Conservation (phyloP, 75 land plant species). For the Cunninghamia lanceolata region DNA sequence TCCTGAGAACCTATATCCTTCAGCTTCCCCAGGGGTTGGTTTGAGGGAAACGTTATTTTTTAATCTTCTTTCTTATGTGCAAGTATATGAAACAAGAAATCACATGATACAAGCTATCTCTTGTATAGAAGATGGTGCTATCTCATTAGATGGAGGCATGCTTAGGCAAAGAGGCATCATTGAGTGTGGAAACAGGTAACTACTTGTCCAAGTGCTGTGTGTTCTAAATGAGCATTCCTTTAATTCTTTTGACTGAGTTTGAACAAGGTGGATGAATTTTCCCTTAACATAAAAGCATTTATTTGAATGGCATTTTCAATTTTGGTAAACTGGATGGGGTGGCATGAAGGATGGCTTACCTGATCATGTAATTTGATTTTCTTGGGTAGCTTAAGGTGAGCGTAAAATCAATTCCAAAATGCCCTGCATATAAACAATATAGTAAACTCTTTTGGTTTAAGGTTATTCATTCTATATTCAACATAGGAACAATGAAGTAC, state of each 20-base stretch:
- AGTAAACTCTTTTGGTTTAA: too few species aligned
- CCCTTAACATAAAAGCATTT: not conserved
- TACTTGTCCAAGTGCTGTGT: not conserved
- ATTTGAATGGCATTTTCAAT: not conserved
- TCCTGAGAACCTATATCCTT: constrained; percentile 24
- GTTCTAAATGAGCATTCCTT: not conserved
- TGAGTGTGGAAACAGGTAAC: constrained; percentile 43
- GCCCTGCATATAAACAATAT: not conserved
- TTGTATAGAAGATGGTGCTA: constrained; percentile 59
- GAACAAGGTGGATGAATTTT: not conserved
- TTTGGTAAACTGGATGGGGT: not conserved
- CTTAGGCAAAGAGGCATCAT: constrained; percentile 36
- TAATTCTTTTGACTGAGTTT: not conserved
- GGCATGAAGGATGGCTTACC: not conserved
- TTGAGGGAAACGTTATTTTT: constrained; percentile 76
- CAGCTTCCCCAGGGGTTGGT: constrained; percentile 31
- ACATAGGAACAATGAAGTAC: too few species aligned
- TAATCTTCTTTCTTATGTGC: constrained; percentile 55
- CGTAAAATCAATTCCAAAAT: not conserved
- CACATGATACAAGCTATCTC: constrained; percentile 59
- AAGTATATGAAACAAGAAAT: constrained; percentile 62
- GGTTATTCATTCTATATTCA: too few species aligned
- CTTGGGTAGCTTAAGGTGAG: not conserved
- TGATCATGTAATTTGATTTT: too few species aligned
- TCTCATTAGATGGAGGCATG: constrained; percentile 86